phyloP scores from a whole-genome alignment of 192 early-diverging fungal species.

The Podila minutissima region DNA sequence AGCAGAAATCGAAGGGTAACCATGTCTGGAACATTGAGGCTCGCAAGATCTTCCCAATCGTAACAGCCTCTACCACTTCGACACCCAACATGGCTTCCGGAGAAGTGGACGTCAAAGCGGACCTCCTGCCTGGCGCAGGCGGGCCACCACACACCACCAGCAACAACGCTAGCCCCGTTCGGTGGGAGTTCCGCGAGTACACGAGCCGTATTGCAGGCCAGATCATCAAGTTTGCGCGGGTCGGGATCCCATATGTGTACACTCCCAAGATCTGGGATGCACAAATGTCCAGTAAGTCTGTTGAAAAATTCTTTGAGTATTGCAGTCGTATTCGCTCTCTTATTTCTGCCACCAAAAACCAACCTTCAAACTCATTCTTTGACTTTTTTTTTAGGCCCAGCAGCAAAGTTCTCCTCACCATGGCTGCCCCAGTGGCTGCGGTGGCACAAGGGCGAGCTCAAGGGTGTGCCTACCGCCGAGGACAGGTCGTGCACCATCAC shows the following conservation, averaged over 20 bases:
- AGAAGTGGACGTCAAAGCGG: not conserved
- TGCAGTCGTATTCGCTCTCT: not conserved
- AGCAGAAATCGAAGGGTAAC: slow-evolving; percentile 82
- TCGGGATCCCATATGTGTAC: slow-evolving; percentile 73
- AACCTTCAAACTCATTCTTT: not conserved
- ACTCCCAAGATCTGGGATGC: slow-evolving; percentile 81
- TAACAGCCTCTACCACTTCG: not conserved
- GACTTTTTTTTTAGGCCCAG: slow-evolving; percentile 56
- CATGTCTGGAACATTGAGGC: slow-evolving; percentile 88
- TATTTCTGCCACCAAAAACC: not conserved
- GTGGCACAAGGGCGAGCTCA: slow-evolving; percentile 78
- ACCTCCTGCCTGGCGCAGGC: not conserved
- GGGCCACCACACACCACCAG: not conserved
- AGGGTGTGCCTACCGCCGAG: slow-evolving; percentile 67
- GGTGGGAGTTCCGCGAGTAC: slow-evolving; percentile 82
- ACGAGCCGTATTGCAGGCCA: slow-evolving; percentile 71
- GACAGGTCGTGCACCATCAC: slow-evolving; percentile 68
- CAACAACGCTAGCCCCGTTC: slow-evolving; percentile 6
- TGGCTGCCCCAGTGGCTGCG: slow-evolving; percentile 77
- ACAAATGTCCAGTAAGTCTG: slow-evolving; percentile 65
- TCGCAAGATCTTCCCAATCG: slow-evolving; percentile 66
- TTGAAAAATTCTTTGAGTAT: not conserved
- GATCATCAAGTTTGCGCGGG: slow-evolving; percentile 69
- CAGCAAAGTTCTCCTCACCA: slow-evolving; percentile 75
- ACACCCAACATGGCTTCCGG: not conserved